phyloP scores from a whole-genome alignment of 768 basidiomycete genomes.

The Agaricus subrufescens region DNA sequence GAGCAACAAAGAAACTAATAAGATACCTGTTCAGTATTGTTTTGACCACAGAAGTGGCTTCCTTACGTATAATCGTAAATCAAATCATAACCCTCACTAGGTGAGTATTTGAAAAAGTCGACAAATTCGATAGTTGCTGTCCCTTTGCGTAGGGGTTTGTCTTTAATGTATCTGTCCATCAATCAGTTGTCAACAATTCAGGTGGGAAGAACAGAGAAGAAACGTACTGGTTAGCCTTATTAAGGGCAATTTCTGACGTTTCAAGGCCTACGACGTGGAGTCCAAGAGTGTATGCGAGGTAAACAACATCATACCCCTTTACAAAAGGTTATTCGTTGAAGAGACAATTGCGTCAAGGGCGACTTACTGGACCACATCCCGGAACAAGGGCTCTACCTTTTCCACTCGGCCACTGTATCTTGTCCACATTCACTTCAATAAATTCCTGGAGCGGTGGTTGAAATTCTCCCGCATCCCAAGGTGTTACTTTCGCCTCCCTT shows the following conservation, averaged over 20 bases:
- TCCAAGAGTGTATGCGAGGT: constrained; percentile 45
- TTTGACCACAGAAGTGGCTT: background rate
- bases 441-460: constrained; percentile 56
- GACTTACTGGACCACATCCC: constrained; percentile 45
- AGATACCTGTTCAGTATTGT: background rate
- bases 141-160: constrained; percentile 9
- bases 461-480: constrained; percentile 55
- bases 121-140: constrained; percentile 33
- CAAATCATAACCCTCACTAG: constrained; percentile 44
- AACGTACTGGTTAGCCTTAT: constrained; percentile 38
- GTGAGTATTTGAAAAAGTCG: constrained; percentile 53
- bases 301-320: constrained; percentile 59
- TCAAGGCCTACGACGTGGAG: constrained; percentile 51
- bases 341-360: background rate
- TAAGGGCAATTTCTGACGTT: constrained; percentile 49
- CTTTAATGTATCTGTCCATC: constrained; percentile 7
- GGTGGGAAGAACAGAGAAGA: background rate
- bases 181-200: background rate
- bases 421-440: constrained; percentile 32
- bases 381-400: constrained; percentile 27
- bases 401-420: constrained; percentile 34
- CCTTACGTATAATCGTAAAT: constrained; percentile 64
- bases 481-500: constrained; percentile 48
- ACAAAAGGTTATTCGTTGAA: background rate
- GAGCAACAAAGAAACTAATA: constrained; percentile 66